Evolutionary conservation across 208 protist genomes (phyloP), one percentile per base, ranked within the genome.

Genomic region (Crithidia thermophila): DNA sequence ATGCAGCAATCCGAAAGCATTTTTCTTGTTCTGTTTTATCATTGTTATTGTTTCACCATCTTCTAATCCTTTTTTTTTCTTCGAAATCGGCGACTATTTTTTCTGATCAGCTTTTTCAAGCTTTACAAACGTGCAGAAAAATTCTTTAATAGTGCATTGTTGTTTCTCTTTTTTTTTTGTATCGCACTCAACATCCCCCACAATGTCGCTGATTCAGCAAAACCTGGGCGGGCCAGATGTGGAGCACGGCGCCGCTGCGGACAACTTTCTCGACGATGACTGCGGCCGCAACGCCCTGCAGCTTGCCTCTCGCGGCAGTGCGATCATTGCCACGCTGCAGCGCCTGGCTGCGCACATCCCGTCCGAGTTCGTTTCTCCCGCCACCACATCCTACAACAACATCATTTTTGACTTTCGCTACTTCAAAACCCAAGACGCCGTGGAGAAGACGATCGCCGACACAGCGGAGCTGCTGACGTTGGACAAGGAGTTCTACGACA

Each of bases 331-430:
- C 16, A 97, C 98, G 52, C 71, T 99, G 39, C 74, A 98, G 28
- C 87, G 95, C 27, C 80, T 99, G 1, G 67, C 84, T 13, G 83
- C 94, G 46, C 72, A 98, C 71, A 95, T 99, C 16, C 98, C 98
- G 3, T n/a, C 53, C 4, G 89, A 93, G 20, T 98, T 98, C 67
- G 70, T 67, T 13, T 23, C 67, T 20, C 81, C 86, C 2, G 37
- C 66, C 16, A 42, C 64, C 6, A 80, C 84, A 5, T 82, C 90
- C 43, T 98, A 98, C 68, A 52, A 50, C 2, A 43, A 79, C 3
- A 67, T 99, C 21, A 74, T 99, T n/a, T 97, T 91, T 49, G 97
- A 98, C 66, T 99, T 98, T 53, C 59, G 69, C 47, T 99, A 98
- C 70, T 90, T 98, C 34, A 87, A 87, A 39, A 39, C 77, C 30